Conservation (phyloP, 768 basidiomycete species). For the Mycena kentingensis region DNA sequence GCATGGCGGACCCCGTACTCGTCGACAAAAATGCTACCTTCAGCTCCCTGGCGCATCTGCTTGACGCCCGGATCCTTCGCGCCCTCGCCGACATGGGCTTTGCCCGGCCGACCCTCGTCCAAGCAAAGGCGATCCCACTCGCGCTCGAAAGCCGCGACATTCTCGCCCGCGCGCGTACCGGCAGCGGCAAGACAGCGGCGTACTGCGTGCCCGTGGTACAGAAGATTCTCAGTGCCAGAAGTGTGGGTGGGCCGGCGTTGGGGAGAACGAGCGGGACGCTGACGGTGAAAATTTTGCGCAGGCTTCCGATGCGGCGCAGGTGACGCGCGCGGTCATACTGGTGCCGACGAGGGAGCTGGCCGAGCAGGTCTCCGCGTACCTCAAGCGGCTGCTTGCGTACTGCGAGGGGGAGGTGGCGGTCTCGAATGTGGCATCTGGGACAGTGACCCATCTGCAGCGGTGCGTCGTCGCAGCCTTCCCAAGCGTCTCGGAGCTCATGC, state of each 20-base stretch:
- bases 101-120: conserved; percentile 88
- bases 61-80: conserved; percentile 84
- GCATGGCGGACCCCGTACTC: conserved; percentile 48
- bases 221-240: conserved; percentile 81
- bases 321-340: conserved; percentile 75
- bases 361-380: conserved; percentile 80
- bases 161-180: conserved; percentile 91
- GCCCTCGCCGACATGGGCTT: conserved; percentile 91
- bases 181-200: conserved; percentile 96
- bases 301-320: conserved; percentile 45
- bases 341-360: conserved; percentile 93
- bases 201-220: conserved; percentile 92
- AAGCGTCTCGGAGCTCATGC: background rate
- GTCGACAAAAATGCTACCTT: conserved; percentile 55
- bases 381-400: conserved; percentile 68
- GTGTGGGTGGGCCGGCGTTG: conserved; percentile 57
- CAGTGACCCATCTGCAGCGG: conserved; percentile 72
- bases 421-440: conserved; percentile 77
- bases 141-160: conserved; percentile 89
- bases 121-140: conserved; percentile 88
- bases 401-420: conserved; percentile 75
- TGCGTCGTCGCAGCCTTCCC: conserved; percentile 33
- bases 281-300: conserved; percentile 21
- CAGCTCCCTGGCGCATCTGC: conserved; percentile 67
- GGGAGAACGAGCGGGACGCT: too few relatives aligned